These are phyloP conservation scores for Neurospora sp. DNA, from an alignment of 495 filamentous ascomycete species.

Conservation along the genomic window DNA sequence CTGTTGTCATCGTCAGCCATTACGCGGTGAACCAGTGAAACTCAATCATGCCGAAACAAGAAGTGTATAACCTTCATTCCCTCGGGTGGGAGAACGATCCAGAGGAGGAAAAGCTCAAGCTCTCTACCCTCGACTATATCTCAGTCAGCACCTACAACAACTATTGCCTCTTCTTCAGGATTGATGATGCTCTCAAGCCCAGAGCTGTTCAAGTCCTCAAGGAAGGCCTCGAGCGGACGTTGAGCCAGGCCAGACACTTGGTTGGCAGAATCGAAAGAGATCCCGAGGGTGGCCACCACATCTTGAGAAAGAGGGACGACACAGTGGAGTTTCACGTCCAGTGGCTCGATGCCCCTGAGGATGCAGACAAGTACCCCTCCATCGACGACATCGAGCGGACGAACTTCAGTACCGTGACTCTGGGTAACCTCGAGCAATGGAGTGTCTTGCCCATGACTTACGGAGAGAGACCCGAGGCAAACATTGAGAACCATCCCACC, in stretches of 20 bases:
- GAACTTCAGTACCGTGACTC: conserved; percentile 17
- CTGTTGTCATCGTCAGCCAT: neutral
- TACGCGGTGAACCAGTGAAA: neutral
- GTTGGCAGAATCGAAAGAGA: conserved; percentile 35
- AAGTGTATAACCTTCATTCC: conserved; percentile 17
- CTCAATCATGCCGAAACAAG: conserved; percentile 7
- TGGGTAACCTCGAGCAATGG: conserved; percentile 23
- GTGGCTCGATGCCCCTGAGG: conserved; percentile 24
- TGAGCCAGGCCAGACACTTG: conserved; percentile 33
- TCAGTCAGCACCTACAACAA: conserved; percentile 21
- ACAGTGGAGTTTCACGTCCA: conserved; percentile 33
- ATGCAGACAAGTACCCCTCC: conserved; percentile 16
- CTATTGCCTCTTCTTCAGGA: conserved; percentile 31
- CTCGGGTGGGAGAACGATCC: conserved; percentile 19
- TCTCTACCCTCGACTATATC: conserved; percentile 27
- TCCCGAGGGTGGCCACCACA: conserved; percentile 20
- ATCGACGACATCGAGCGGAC: conserved; percentile 21
- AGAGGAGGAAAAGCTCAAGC: conserved; percentile 11
- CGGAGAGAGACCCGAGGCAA: conserved; percentile 29
- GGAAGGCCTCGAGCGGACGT: conserved; percentile 28
- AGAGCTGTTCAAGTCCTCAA: conserved; percentile 19
- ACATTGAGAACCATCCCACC: conserved; percentile 22
- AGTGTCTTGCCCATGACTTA: conserved; percentile 29
- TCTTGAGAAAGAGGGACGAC: conserved; percentile 32
- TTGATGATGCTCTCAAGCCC: conserved; percentile 22